Conservation (phyloP, 345 rosid genomes). For the Hibiscus tridactylites region DNA sequence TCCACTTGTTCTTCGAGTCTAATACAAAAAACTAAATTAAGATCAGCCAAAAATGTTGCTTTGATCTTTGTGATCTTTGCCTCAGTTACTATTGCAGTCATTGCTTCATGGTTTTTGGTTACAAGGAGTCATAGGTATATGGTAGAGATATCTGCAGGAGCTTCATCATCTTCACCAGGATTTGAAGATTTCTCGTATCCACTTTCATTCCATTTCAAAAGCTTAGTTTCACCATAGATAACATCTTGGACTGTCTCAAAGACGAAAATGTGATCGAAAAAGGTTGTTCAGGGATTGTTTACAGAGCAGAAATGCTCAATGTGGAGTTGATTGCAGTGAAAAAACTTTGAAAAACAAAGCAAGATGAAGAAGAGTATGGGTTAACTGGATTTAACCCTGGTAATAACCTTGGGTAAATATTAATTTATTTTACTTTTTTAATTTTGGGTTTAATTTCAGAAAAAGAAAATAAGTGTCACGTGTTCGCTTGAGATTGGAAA, state of each 20-base stretch:
- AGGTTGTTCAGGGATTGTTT: conserved; percentile 90
- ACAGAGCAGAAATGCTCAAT: conserved; percentile 74
- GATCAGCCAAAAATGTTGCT: conserved; percentile 63
- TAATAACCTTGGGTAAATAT: too few species aligned
- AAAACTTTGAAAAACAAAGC: conserved; percentile 77
- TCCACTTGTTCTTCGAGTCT: conserved; percentile 56
- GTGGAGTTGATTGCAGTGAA: conserved; percentile 79
- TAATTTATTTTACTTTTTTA: too few species aligned
- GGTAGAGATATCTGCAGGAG: conserved; percentile 39
- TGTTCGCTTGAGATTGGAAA: too few species aligned
- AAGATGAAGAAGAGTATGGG: conserved; percentile 29
- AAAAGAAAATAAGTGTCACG: too few species aligned
- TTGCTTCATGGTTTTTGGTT: conserved; percentile 59
- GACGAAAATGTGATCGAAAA: conserved; percentile 89
- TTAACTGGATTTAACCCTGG: too few species aligned
- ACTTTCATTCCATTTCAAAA: conserved; percentile 87
- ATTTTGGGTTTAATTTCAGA: too few species aligned
- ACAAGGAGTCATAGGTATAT: conserved; percentile 46
- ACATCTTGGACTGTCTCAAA: conserved; percentile 60
- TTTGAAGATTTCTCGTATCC: conserved; percentile 76
- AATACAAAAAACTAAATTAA: conserved; percentile 30
- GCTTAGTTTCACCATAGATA: conserved; percentile 58
- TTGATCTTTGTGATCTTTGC: conserved; percentile 54
- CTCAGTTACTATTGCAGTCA: conserved; percentile 44
- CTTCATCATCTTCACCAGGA: conserved; percentile 30